phyloP scores from a whole-genome alignment of 164 flowering plant genomes.

The Paratinospora sagittata region DNA sequence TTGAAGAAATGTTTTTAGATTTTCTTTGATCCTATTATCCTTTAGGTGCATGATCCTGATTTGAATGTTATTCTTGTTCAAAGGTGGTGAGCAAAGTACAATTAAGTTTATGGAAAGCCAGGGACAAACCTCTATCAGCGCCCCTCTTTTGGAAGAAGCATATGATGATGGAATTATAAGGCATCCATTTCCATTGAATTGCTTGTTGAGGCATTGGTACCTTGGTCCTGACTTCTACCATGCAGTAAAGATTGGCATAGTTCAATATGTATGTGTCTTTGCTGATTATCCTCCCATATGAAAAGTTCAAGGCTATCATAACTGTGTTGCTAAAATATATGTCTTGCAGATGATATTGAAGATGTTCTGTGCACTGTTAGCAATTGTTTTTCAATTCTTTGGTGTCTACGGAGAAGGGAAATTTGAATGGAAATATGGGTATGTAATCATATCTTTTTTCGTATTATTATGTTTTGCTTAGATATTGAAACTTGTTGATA shows the following conservation, averaged over 20 bases:
- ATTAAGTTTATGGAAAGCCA: constrained; percentile 80
- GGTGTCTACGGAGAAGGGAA: constrained; percentile 98
- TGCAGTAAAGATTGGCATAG: constrained; percentile 95
- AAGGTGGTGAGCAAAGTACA: constrained; percentile 89
- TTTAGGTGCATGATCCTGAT: constrained; percentile 1
- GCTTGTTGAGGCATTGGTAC: constrained; percentile 65
- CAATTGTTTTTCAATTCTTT: constrained; percentile 65
- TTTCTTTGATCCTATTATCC: not conserved
- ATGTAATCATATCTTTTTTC: constrained; percentile 18
- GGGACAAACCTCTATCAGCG: constrained; percentile 33
- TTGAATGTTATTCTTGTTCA: constrained; percentile 3
- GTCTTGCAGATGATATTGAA: constrained; percentile 86
- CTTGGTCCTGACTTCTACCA: constrained; percentile 94
- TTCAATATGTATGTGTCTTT: constrained; percentile 79
- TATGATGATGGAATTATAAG: constrained; percentile 79
- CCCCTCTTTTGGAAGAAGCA: constrained; percentile 72
- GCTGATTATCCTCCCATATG: constrained; percentile 1
- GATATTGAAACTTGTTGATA: not conserved
- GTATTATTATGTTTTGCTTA: not conserved
- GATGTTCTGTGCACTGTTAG: constrained; percentile 80
- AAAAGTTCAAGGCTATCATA: not conserved
- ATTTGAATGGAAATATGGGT: constrained; percentile 97
- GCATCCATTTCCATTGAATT: constrained; percentile 95
- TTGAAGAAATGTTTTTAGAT: not conserved
- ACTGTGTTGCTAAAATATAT: not conserved